Percentiles rank a stretch among this genome's conserved stretches.
These are phyloP conservation scores for Fusarium sp. DNA, from an alignment of 2,329 filamentous ascomycete species.

Conservation along the genomic window DNA sequence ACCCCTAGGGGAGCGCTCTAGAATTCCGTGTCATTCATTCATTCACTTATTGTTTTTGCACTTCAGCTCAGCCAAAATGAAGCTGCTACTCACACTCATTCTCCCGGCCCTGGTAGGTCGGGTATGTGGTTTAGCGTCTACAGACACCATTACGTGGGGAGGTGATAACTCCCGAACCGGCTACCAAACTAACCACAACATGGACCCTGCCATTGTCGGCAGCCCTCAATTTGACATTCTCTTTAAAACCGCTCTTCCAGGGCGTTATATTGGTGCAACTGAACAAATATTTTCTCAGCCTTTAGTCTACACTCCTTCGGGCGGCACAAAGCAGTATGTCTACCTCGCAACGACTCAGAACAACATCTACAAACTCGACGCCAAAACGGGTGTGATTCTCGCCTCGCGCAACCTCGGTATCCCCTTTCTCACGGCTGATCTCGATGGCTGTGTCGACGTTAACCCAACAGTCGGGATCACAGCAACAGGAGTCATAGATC, in stretches of 20 bases:
- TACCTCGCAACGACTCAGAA: slow-evolving; percentile 70
- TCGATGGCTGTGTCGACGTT: slow-evolving; percentile 63
- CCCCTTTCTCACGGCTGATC: slow-evolving; percentile 63
- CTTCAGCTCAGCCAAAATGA: slow-evolving; percentile 39
- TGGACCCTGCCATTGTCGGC: slow-evolving; percentile 70
- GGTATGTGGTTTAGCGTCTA: slow-evolving; percentile 56
- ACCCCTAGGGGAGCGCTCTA: neutral
- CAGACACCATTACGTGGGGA: slow-evolving; percentile 71
- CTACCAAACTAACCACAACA: slow-evolving; percentile 72
- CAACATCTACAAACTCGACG: slow-evolving; percentile 68
- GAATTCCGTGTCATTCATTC: slow-evolving; percentile 4
- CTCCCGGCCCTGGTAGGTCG: slow-evolving; percentile 53
- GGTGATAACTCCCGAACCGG: slow-evolving; percentile 67
- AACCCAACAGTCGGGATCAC: slow-evolving; percentile 62
- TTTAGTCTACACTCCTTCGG: slow-evolving; percentile 62
- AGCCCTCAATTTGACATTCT: slow-evolving; percentile 68
- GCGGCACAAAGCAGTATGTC: slow-evolving; percentile 63
- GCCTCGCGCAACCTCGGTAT: slow-evolving; percentile 61
- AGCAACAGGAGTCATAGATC: slow-evolving; percentile 62
- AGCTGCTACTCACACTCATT: slow-evolving; percentile 47
- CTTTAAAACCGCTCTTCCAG: slow-evolving; percentile 65
- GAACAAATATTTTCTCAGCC: slow-evolving; percentile 69
- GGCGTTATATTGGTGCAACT: slow-evolving; percentile 61
- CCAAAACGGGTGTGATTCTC: slow-evolving; percentile 66
- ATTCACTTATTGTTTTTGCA: slow-evolving; percentile 13